Conservation (phyloP, 208 protist genomes). For the Acanthamoeba healyi region DNA sequence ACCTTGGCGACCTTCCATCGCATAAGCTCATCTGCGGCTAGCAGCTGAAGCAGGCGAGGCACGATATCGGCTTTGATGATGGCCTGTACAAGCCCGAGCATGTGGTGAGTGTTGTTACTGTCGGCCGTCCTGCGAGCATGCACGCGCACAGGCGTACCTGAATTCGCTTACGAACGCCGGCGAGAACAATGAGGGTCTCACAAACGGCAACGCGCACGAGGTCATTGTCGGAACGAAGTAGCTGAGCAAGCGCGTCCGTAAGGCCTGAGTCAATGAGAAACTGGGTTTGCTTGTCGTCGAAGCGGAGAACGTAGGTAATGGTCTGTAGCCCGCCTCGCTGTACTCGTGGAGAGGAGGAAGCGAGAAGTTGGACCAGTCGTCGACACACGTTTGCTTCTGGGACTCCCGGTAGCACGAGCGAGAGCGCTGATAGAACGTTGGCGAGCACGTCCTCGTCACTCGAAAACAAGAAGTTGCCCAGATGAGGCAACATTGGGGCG, state of each 20-base stretch:
- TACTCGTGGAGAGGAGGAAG: background rate
- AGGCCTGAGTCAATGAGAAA: conserved; percentile 35
- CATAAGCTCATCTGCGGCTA: conserved; percentile 40
- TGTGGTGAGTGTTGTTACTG: no score
- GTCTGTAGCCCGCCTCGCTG: background rate
- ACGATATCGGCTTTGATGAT: conserved; percentile 47
- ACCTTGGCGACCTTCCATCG: conserved; percentile 68
- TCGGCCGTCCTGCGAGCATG: no score
- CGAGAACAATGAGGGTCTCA: conserved; percentile 63
- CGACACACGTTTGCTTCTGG: conserved; percentile 17
- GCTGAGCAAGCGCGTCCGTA: background rate
- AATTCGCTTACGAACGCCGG: conserved; percentile 18
- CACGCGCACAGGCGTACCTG: background rate
- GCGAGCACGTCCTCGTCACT: background rate
- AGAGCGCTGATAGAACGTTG: background rate
- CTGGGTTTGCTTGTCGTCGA: conserved; percentile 52
- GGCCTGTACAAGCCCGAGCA: background rate
- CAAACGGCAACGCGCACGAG: conserved; percentile 41
- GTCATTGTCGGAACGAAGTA: conserved; percentile 3
- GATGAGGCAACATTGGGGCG: conserved; percentile 26
- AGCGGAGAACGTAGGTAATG: conserved; percentile 32
- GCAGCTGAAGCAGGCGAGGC: background rate
- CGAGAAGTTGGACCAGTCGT: background rate
- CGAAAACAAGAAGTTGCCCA: conserved; percentile 19
- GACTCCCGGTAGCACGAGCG: conserved; percentile 23